Base-by-base conservation (phyloP, 2,329 filamentous ascomycete genomes). In the Phoma sp. region DNA sequence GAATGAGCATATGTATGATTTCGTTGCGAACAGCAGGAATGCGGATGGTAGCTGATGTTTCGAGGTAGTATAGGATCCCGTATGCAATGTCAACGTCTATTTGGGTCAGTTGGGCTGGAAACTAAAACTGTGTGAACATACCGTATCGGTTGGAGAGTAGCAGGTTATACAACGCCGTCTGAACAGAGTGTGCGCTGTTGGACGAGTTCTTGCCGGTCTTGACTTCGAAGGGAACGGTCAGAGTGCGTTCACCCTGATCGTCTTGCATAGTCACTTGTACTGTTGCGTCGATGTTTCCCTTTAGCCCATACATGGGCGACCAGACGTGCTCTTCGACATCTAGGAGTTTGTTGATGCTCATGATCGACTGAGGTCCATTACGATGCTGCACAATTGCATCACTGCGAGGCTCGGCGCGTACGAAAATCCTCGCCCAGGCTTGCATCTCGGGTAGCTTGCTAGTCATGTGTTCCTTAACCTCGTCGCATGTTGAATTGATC, bases 261-360 rank as follows among this genome's bases (percentile, higher is more conserved):
- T 96, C 89, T 49, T 85, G 80, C 80, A 97, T 90, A 0, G 84
- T 86, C 14, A 95, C 89, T 77, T 99, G 91, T 1, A 99, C 90
- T 0, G 95, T 98, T 23, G 95, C 95, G 76, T 99, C 95, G 55
- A 99, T 95, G 65, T 98, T 99, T 25, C 95, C 95, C 74, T 99
- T 99, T 14, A 99, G 81, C 0, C 95, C 95, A 71, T 96, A 99
- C 86, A 92, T 93, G 0, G 95, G 95, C 6, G 93, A 98, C 95
- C 95, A 99, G 23, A 99, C 87, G 70, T 98, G 95, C 74, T 99
- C 95, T 73, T 99, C 95, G 9, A 99, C 91, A 70, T 98, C 95
- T 12, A 99, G 87, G 23, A 99, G 81, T 71, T 98, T 99, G 67
- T 88, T 96, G 63, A 99, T 87, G 63, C 90, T 92, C 83, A 98